Conservation (phyloP, 2,329 filamentous ascomycete genomes). For the Pseudocercospora eumusae region DNA sequence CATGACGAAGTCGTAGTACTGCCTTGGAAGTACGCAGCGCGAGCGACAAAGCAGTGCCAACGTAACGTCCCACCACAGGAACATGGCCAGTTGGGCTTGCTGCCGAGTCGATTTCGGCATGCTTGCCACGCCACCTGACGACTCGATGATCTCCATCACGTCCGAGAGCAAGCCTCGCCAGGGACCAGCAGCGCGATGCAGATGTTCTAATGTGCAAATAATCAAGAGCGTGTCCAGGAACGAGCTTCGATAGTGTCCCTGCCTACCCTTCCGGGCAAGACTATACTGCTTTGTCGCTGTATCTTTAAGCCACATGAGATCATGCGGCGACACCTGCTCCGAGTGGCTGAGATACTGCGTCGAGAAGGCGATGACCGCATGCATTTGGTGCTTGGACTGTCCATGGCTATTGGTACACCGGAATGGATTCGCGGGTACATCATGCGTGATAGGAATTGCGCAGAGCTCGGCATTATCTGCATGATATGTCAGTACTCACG, state of each 20-base stretch:
- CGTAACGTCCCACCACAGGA: constrained; percentile 13
- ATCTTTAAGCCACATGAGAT: constrained; percentile 6
- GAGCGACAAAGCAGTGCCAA: constrained; percentile 10
- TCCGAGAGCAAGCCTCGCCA: constrained; percentile 7
- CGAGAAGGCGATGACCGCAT: constrained; percentile 11
- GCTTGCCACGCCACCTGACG: constrained; percentile 5
- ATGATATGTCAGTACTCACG: not conserved
- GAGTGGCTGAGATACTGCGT: constrained; percentile 11
- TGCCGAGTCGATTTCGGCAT: constrained; percentile 8
- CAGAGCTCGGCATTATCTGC: constrained; percentile 11
- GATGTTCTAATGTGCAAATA: constrained; percentile 9
- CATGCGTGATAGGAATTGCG: constrained; percentile 8
- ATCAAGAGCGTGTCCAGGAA: constrained; percentile 12
- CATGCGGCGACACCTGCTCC: not conserved
- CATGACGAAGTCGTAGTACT: constrained; percentile 13
- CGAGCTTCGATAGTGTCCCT: not conserved
- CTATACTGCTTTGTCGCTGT: constrained; percentile 8
- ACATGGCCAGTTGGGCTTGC: constrained; percentile 13
- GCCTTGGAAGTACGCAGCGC: not conserved
- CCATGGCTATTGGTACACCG: not conserved
- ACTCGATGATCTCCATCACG: constrained; percentile 7
- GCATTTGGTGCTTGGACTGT: constrained; percentile 9
- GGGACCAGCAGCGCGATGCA: constrained; percentile 12
- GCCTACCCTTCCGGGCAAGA: not conserved
- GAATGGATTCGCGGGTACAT: constrained; percentile 12